These are phyloP conservation scores for Loxodes magnus DNA, from an alignment of 73 alveolate genomes.

Conservation along the genomic window DNA sequence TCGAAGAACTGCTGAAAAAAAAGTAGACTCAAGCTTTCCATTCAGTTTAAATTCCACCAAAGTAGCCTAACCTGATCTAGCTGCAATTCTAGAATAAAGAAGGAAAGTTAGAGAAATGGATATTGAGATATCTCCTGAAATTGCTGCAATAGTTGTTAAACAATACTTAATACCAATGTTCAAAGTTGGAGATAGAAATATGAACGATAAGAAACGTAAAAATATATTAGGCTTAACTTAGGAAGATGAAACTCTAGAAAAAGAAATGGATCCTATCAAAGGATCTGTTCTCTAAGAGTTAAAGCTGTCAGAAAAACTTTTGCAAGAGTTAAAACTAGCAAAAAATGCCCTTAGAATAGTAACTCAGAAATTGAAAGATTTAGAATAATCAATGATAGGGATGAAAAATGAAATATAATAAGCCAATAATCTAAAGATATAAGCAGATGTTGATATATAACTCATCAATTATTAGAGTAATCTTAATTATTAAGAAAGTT, in stretches of 20 bases:
- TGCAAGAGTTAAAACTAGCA: constrained; percentile 1
- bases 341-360: not conserved
- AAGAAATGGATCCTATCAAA: not conserved
- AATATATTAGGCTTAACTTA: not conserved
- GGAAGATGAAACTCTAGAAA: not conserved
- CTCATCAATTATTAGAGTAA: not conserved
- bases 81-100: too few species aligned
- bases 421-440: too few species aligned
- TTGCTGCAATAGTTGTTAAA: constrained; percentile 32
- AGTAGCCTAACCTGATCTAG: too few species aligned
- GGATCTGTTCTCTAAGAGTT: constrained; percentile 43
- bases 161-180: constrained; percentile 39
- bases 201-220: constrained; percentile 8
- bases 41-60: too few species aligned
- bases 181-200: constrained; percentile 18
- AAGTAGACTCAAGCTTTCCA: too few species aligned
- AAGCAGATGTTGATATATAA: too few species aligned
- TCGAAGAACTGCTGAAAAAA: too few species aligned
- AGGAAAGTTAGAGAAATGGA: constrained; percentile 7
- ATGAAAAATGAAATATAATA: too few species aligned
- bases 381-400: too few species aligned
- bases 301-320: constrained; percentile 34
- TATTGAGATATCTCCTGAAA: constrained; percentile 22
- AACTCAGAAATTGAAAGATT: not conserved
- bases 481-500: too few species aligned